A percentile compares a stretch with the other conserved stretches of the same genome.
Evolutionary conservation across 163 green algal species (phyloP).

Genomic region (Picocystis sp.): DNA sequence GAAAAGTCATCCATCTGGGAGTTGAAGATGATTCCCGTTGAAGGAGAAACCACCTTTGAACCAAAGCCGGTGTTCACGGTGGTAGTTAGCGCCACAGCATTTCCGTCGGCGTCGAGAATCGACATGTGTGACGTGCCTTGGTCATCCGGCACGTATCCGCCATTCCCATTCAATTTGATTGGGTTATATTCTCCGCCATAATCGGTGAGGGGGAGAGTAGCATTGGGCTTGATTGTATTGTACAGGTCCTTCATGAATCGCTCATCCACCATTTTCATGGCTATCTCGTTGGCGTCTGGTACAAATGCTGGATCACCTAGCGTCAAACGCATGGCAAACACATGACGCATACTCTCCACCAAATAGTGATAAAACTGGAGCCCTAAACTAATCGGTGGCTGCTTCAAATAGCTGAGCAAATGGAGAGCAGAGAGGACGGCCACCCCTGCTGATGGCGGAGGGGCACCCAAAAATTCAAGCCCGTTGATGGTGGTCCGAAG

Average conservation of each 20-base stretch:
- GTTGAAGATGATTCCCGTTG: slow-evolving; percentile 70
- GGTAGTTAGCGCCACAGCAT: slow-evolving; percentile 57
- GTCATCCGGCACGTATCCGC: slow-evolving; percentile 24
- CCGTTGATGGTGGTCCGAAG: slow-evolving; percentile 10
- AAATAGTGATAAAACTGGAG: slow-evolving; percentile 19
- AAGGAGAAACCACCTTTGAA: slow-evolving; percentile 36
- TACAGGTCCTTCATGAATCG: neutral
- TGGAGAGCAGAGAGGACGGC: slow-evolving; percentile 4
- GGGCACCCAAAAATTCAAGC: slow-evolving; percentile 2
- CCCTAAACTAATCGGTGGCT: neutral
- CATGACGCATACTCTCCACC: slow-evolving; percentile 69
- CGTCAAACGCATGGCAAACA: slow-evolving; percentile 54
- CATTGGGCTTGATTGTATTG: slow-evolving; percentile 16
- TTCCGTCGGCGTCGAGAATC: slow-evolving; percentile 48
- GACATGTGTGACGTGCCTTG: slow-evolving; percentile 47
- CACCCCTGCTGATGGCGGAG: slow-evolving; percentile 17
- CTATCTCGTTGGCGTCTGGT: too few species aligned
- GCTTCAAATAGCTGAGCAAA: neutral
- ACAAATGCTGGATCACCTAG: slow-evolving; percentile 53
- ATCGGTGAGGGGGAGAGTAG: slow-evolving; percentile 3
- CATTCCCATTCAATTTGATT: neutral
- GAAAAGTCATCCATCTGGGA: slow-evolving; percentile 91
- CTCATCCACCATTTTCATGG: too few species aligned
- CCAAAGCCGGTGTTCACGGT: slow-evolving; percentile 74
- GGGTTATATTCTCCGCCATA: slow-evolving; percentile 25